A percentile compares a stretch with the other conserved stretches of the same genome.
Evolutionary conservation across 2,329 filamentous ascomycete species (phyloP).

Genomic region (Tolypocladium cylindrosporum): DNA sequence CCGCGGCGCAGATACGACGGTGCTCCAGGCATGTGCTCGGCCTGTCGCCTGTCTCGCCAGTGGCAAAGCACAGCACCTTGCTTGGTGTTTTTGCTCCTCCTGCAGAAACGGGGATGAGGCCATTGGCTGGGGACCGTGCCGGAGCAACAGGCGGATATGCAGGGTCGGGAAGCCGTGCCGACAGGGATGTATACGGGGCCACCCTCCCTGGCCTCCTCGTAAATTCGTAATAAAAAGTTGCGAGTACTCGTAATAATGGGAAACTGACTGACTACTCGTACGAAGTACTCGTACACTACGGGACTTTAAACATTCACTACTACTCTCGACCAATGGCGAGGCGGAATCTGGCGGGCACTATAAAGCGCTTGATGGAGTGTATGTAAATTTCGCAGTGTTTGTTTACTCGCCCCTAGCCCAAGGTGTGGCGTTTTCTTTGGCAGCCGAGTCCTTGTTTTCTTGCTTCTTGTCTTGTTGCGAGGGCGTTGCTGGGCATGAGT

Average conservation of each 20-base stretch:
- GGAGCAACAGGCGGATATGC: neutral
- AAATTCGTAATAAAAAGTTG: no score
- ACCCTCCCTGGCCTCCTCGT: neutral
- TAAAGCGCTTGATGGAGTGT: neutral
- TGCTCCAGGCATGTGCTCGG: neutral
- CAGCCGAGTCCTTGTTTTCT: neutral
- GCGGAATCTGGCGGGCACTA: neutral
- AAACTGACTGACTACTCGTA: no score
- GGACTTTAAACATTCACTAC: no score
- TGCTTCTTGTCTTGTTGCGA: neutral
- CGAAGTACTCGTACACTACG: no score
- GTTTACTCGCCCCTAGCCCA: neutral
- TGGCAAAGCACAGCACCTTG: neutral
- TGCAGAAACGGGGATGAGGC: neutral
- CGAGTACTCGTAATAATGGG: no score
- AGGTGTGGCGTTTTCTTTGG: neutral
- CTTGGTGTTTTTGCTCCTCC: neutral
- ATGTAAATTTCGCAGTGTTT: neutral
- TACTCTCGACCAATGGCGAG: neutral
- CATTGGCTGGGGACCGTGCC: neutral
- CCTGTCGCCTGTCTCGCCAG: neutral
- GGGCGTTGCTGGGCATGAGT: neutral
- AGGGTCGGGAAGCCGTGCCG: neutral
- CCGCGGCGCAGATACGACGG: neutral
- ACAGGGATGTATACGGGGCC: neutral